Base-by-base conservation (phyloP, 2,329 filamentous ascomycete species). In the Beauveria bassiana region DNA sequence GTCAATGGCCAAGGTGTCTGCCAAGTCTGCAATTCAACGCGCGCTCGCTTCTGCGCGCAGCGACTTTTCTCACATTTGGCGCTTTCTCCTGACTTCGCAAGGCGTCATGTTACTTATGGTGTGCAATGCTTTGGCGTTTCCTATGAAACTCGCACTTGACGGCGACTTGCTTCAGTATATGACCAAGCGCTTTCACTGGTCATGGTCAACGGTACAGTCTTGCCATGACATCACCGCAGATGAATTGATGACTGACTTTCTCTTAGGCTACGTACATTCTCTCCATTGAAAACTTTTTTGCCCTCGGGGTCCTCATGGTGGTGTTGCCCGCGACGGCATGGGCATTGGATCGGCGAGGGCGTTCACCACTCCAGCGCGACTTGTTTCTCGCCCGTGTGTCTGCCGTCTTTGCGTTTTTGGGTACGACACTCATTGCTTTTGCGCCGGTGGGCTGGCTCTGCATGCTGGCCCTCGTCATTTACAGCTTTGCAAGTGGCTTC, bases 161-260 rank as follows among this genome's bases (percentile, higher is more conserved):
- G 69, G 72, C 26, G 73, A 74, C 24, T 62, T 82, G 6, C 66
- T 84, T 2, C 83, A 85, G 66, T 84, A 84, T 66, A 74, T 80
- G 59, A 79, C 78, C 1, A 79, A 77, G 53, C 75, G 81, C 6
- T 85, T 81, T 67, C 57, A 70, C 34, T 79, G 81, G 74, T 75
- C 74, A 8, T 80, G 79, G 77, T 75, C 74, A 46, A 72, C 71
- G 59, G 75, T 77, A 63, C 60, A 70, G 18, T 24, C 10, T 12
- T 40, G 31, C 9, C n/a, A 31, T 9, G 10, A 63, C 65, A 8
- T 64, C 22, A 26, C 10, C 14, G 24, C 53, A 16, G 38, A 69
- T 20, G n/a, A 24, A 18, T 9, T 42, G 10, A 16, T 14, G 24
- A 26, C 61, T 61, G 24, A 66, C 43, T 1, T 2, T 5, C 14